Evolutionary conservation across 2,329 filamentous ascomycete species (phyloP).

Genomic region (Cercospora brassicicola): DNA sequence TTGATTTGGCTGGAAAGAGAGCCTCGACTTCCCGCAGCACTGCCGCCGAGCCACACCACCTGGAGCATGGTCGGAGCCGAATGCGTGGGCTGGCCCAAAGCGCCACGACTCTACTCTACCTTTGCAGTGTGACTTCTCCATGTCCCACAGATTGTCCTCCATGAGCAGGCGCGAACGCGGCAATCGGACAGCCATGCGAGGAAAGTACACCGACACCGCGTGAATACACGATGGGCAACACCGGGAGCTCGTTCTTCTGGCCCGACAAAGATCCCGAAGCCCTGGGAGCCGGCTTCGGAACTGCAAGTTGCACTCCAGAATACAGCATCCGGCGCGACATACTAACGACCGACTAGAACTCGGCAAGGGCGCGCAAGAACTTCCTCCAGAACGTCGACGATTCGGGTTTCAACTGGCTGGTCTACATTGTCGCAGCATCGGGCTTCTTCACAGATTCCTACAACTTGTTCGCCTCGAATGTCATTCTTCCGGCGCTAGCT

Average conservation of each 20-base stretch:
- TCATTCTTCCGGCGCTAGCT: slow-evolving; percentile 44
- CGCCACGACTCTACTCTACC: not conserved
- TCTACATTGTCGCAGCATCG: slow-evolving; percentile 43
- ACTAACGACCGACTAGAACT: not conserved
- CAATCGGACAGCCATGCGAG: not conserved
- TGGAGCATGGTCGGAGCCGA: not conserved
- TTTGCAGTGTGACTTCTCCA: not conserved
- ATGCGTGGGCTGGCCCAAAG: not conserved
- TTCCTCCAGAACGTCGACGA: slow-evolving; percentile 20
- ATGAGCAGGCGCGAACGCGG: not conserved
- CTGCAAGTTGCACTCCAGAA: not conserved
- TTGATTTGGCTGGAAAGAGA: not conserved
- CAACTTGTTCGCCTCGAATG: slow-evolving; percentile 44
- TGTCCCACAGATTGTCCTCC: not conserved
- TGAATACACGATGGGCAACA: not conserved
- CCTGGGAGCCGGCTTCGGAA: slow-evolving; percentile 13
- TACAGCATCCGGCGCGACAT: not conserved
- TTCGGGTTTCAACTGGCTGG: slow-evolving; percentile 29
- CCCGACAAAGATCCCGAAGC: slow-evolving; percentile 17
- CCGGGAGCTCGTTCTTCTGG: slow-evolving; percentile 17
- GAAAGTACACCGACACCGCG: not conserved
- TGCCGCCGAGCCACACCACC: not conserved
- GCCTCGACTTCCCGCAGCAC: not conserved
- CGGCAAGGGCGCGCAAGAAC: not conserved
- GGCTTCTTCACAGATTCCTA: slow-evolving; percentile 46